Percentiles rank a stretch among this genome's conserved stretches.
phyloP scores from a whole-genome alignment of 192 early-diverging fungal species.

The Podila horticola region DNA sequence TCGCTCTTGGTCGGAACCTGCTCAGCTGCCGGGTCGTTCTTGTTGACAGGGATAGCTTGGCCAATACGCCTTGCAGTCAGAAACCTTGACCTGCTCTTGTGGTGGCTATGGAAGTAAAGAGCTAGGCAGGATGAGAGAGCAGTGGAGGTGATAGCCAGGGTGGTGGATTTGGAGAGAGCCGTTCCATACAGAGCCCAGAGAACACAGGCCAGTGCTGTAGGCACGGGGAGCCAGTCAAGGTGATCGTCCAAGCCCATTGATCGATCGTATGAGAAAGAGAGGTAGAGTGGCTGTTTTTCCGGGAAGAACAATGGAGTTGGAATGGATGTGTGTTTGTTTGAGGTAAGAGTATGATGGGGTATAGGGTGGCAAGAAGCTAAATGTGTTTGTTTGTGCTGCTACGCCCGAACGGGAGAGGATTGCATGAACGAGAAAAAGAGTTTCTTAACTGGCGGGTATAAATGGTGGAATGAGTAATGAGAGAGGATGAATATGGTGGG shows the following conservation, averaged over 20 bases:
- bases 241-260: not conserved
- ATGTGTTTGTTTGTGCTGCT: too few relatives aligned
- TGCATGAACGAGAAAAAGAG: too few relatives aligned
- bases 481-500: too few relatives aligned
- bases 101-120: not conserved
- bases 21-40: not conserved
- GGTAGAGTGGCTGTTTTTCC: not conserved
- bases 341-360: too few relatives aligned
- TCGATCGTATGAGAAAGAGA: not conserved
- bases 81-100: not conserved
- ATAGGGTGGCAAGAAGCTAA: too few relatives aligned
- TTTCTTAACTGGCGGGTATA: too few relatives aligned
- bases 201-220: not conserved
- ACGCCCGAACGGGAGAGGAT: too few relatives aligned
- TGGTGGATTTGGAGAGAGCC: not conserved
- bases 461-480: too few relatives aligned
- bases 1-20: not conserved
- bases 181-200: constrained; percentile 29
- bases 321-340: too few relatives aligned
- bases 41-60: not conserved
- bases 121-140: constrained; percentile 6
- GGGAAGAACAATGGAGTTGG: too few relatives aligned
- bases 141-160: not conserved
- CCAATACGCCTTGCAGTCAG: not conserved
- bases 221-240: constrained; percentile 4